Conservation (phyloP, 768 basidiomycete species). For the Hypsizygus marmoreus region DNA sequence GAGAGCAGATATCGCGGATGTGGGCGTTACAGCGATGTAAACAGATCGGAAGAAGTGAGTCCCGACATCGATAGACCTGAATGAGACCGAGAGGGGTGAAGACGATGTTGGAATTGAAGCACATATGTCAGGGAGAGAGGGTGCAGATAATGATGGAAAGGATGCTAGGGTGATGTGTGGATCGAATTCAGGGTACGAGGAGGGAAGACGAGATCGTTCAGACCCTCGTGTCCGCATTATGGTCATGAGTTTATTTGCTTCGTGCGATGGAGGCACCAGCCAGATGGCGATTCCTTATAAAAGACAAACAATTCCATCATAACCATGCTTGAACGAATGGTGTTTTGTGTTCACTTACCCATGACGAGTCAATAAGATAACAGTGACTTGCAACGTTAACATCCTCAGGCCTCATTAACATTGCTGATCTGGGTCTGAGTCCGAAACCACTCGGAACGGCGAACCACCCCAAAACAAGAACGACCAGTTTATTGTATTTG, state of each 20-base stretch:
- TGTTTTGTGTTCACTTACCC: too few relatives aligned
- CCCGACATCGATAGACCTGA: slow-evolving; percentile 57
- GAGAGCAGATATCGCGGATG: slow-evolving; percentile 46
- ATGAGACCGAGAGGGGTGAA: slow-evolving; percentile 43
- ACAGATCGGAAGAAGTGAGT: slow-evolving; percentile 74
- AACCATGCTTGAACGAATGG: too few relatives aligned
- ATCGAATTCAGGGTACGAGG: slow-evolving; percentile 60
- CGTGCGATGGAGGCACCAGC: slow-evolving; percentile 60
- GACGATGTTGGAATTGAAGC: slow-evolving; percentile 39
- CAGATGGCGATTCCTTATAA: slow-evolving; percentile 69
- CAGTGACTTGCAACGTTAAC: too few relatives aligned
- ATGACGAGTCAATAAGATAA: too few relatives aligned
- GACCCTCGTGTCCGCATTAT: slow-evolving; percentile 43
- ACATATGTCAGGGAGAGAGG: slow-evolving; percentile 35
- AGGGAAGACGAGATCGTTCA: slow-evolving; percentile 21
- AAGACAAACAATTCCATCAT: too few relatives aligned
- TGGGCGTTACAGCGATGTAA: slow-evolving; percentile 51
- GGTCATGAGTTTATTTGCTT: slow-evolving; percentile 43
- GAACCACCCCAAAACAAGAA: too few relatives aligned
- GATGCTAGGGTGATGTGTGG: slow-evolving; percentile 74
- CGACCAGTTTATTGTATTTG: neutral
- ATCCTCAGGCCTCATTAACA: too few relatives aligned
- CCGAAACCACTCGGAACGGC: too few relatives aligned
- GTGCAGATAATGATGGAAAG: slow-evolving; percentile 31
- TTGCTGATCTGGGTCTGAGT: too few relatives aligned